phyloP scores from a whole-genome alignment of 495 filamentous ascomycete genomes.

The Neurospora sp. region DNA sequence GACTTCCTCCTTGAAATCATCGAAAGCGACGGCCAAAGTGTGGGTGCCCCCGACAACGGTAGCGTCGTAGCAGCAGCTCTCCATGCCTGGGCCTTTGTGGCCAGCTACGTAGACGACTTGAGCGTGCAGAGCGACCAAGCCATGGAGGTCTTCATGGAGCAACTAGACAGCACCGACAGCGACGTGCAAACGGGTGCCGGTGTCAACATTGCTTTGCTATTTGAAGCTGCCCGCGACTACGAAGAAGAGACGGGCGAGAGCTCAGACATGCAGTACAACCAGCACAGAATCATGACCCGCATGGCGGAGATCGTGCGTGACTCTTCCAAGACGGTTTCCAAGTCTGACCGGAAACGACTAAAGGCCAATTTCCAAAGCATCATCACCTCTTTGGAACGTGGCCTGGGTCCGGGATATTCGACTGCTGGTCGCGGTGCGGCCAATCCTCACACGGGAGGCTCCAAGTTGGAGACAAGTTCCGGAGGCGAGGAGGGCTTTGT shows the following conservation, averaged over 20 bases:
- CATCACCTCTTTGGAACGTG: slow-evolving; percentile 68
- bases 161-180: slow-evolving; percentile 68
- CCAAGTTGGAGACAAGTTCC: slow-evolving; percentile 34
- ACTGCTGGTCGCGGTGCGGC: slow-evolving; percentile 26
- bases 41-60: slow-evolving; percentile 64
- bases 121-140: slow-evolving; percentile 61
- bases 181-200: slow-evolving; percentile 79
- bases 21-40: slow-evolving; percentile 67
- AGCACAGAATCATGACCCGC: slow-evolving; percentile 49
- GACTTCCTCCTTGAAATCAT: slow-evolving; percentile 78
- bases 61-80: slow-evolving; percentile 75
- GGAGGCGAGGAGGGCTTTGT: slow-evolving; percentile 64
- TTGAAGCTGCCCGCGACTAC: slow-evolving; percentile 64
- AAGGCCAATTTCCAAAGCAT: slow-evolving; percentile 76
- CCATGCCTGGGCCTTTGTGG: slow-evolving; percentile 80
- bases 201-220: slow-evolving; percentile 81
- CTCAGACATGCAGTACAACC: slow-evolving; percentile 33
- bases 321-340: slow-evolving; percentile 63
- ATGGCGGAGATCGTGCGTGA: slow-evolving; percentile 43
- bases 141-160: slow-evolving; percentile 82
- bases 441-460: slow-evolving; percentile 32
- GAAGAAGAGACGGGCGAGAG: slow-evolving; percentile 52
- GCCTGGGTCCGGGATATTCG: slow-evolving; percentile 38
- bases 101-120: slow-evolving; percentile 73
- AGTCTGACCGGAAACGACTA: slow-evolving; percentile 67